Conservation (phyloP, 2,329 filamentous ascomycete genomes). For the Aspergillus uvarum region DNA sequence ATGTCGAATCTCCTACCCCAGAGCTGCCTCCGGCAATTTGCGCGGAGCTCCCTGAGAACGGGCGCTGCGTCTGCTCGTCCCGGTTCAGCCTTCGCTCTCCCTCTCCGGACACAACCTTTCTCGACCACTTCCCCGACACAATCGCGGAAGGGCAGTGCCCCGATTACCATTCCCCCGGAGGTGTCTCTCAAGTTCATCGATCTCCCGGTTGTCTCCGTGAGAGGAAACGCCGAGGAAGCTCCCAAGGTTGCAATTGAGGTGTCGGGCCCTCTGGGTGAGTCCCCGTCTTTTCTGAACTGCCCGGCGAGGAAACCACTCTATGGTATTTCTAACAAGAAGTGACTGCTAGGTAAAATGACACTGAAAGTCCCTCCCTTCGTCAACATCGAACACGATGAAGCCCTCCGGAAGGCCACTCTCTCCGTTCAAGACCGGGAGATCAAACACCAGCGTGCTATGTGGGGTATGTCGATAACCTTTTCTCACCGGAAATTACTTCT, state of each 20-base stretch:
- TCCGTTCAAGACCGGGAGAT: slow-evolving; percentile 66
- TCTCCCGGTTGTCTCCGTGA: slow-evolving; percentile 59
- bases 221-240: slow-evolving; percentile 61
- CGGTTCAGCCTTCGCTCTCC: slow-evolving; percentile 64
- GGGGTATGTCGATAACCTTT: slow-evolving; percentile 63
- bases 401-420: slow-evolving; percentile 63
- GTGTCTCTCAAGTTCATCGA: slow-evolving; percentile 71
- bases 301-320: background rate
- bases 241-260: slow-evolving; percentile 68
- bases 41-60: slow-evolving; percentile 48
- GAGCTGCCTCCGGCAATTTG: slow-evolving; percentile 59
- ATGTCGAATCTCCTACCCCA: slow-evolving; percentile 68
- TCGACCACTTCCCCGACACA: slow-evolving; percentile 65
- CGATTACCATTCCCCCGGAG: slow-evolving; percentile 77
- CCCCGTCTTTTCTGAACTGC: background rate
- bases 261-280: slow-evolving; percentile 72
- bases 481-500: background rate
- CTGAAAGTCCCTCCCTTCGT: slow-evolving; percentile 80
- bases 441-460: slow-evolving; percentile 87
- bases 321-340: slow-evolving; percentile 10
- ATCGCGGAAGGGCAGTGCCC: slow-evolving; percentile 83
- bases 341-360: slow-evolving; percentile 64
- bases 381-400: slow-evolving; percentile 65
- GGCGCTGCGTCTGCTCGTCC: slow-evolving; percentile 69
- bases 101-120: slow-evolving; percentile 57